phyloP scores from a whole-genome alignment of 257 asterid species.

The Solanum pimpinellifolium region DNA sequence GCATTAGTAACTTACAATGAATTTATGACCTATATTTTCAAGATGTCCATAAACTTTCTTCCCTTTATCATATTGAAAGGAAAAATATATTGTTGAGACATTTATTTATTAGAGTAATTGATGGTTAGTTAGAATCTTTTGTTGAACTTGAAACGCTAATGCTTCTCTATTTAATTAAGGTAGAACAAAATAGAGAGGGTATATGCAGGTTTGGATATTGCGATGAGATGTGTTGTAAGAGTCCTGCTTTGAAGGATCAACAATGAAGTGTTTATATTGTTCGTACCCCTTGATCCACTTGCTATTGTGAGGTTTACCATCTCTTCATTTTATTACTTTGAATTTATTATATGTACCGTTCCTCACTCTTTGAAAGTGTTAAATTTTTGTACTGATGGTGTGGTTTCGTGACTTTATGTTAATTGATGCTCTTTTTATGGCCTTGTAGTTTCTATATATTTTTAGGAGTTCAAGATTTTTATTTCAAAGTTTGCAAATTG shows the following conservation, averaged over 20 bases:
- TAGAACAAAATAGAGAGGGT: not conserved
- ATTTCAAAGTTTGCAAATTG: too few species aligned
- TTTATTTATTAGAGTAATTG: not conserved
- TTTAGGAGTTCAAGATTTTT: too few species aligned
- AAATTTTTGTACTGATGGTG: too few species aligned
- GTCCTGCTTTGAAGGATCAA: slow-evolving; percentile 73
- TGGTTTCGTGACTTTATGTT: too few species aligned
- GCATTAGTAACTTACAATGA: not conserved
- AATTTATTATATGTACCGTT: not conserved
- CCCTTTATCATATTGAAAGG: not conserved
- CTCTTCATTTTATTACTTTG: not conserved
- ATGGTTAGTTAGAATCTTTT: not conserved
- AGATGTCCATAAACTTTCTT: not conserved
- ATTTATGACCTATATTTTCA: not conserved
- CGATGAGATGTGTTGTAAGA: slow-evolving; percentile 81
- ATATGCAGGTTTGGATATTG: slow-evolving; percentile 60
- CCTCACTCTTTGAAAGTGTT: too few species aligned
- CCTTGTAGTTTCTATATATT: too few species aligned
- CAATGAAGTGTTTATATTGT: slow-evolving; percentile 92
- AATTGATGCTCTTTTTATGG: too few species aligned
- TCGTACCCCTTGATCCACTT: slow-evolving; percentile 79
- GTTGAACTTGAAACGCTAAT: not conserved
- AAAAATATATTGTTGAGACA: not conserved
- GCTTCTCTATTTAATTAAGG: not conserved
- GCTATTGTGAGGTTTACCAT: slow-evolving; percentile 53